Evolutionary conservation across 257 asterid species (phyloP).

Genomic region (Eucommia ulmoides): DNA sequence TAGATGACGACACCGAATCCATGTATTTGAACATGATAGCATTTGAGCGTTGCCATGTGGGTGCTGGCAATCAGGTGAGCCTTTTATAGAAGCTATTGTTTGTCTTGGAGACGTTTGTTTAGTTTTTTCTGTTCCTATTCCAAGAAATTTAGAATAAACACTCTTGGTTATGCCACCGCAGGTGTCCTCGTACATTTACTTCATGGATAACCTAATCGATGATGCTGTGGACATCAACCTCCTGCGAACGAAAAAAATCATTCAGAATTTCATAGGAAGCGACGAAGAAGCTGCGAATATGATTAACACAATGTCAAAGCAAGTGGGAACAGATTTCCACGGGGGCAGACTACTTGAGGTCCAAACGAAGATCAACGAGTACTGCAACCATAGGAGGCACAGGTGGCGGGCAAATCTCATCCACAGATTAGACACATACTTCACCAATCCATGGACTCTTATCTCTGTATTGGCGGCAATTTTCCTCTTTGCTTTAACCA

Average conservation of each 20-base stretch:
- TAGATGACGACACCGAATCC: background rate
- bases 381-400: conserved; percentile 32
- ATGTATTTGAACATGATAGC: background rate
- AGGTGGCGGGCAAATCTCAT: conserved; percentile 36
- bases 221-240: conserved; percentile 35
- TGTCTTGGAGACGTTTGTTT: too few relatives aligned
- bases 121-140: too few relatives aligned
- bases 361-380: conserved; percentile 18
- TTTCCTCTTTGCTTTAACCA: conserved; percentile 46
- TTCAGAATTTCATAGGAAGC: conserved; percentile 44
- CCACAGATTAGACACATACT: conserved; percentile 42
- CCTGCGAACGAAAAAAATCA: conserved; percentile 25
- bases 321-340: conserved; percentile 26
- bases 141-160: too few relatives aligned
- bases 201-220: conserved; percentile 48
- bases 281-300: conserved; percentile 40
- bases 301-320: conserved; percentile 45
- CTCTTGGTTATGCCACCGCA: too few relatives aligned
- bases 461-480: conserved; percentile 40
- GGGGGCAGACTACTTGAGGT: conserved; percentile 23
- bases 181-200: conserved; percentile 37
- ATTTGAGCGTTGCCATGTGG: background rate
- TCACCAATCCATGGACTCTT: conserved; percentile 46
- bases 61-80: background rate
- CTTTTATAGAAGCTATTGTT: too few relatives aligned